phyloP scores from a whole-genome alignment of 164 flowering plant genomes.

The Chloranthus sessilifolius region DNA sequence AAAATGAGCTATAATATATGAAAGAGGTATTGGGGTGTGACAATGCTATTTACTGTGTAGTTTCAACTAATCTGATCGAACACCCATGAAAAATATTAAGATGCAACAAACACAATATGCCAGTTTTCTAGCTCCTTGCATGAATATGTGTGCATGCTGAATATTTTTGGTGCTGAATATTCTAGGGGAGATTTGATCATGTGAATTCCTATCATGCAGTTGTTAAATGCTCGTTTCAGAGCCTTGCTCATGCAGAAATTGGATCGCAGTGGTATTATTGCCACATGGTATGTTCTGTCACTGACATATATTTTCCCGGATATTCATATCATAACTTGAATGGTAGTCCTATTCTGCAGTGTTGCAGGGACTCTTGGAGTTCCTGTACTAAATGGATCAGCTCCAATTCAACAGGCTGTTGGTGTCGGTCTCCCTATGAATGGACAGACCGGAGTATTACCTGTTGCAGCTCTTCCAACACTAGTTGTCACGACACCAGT shows the following conservation, averaged over 20 bases:
- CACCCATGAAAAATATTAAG: too few relatives aligned
- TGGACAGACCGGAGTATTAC: constrained; percentile 38
- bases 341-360: constrained; percentile 30
- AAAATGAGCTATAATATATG: too few relatives aligned
- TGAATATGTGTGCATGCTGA: too few relatives aligned
- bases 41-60: too few relatives aligned
- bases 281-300: constrained; percentile 75
- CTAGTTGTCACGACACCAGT: constrained; percentile 23
- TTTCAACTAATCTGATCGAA: too few relatives aligned
- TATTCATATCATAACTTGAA: constrained; percentile 8
- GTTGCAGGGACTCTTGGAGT: constrained; percentile 66
- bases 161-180: too few relatives aligned
- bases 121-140: too few relatives aligned
- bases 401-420: constrained; percentile 36
- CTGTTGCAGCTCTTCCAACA: constrained; percentile 31
- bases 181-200: too few relatives aligned
- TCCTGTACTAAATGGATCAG: constrained; percentile 54
- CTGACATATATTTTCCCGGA: neutral
- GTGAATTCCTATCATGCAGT: too few relatives aligned
- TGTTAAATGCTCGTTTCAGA: constrained; percentile 91
- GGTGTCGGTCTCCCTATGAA: constrained; percentile 40
- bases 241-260: constrained; percentile 82
- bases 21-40: too few relatives aligned
- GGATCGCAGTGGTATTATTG: constrained; percentile 81
- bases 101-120: too few relatives aligned